Evolutionary conservation across 106 monocot genomes (phyloP).

Genomic region (Gastrodia elata): DNA sequence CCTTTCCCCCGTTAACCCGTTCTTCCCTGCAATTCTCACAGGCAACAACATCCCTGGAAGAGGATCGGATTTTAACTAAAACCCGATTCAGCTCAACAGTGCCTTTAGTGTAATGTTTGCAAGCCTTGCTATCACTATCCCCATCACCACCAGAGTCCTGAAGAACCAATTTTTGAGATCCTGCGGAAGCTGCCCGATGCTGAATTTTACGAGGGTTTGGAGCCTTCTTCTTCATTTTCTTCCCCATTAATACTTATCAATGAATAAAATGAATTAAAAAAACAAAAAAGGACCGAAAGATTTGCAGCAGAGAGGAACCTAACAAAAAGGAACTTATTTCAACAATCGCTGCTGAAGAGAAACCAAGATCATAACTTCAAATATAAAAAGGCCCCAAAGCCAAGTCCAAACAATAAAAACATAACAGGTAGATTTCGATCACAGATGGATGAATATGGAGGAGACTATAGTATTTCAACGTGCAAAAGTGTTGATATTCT

Average conservation of each 20-base stretch:
- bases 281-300: background rate
- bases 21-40: conserved; percentile 86
- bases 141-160: conserved; percentile 3
- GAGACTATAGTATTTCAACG: background rate
- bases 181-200: background rate
- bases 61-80: conserved; percentile 29
- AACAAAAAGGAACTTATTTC: background rate
- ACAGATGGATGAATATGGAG: background rate
- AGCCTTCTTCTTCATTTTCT: conserved; percentile 60
- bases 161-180: conserved; percentile 3
- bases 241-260: conserved; percentile 47
- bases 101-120: conserved; percentile 42
- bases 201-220: conserved; percentile 29
- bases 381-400: background rate
- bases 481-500: background rate
- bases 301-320: background rate
- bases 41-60: conserved; percentile 15
- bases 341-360: background rate
- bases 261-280: conserved; percentile 7
- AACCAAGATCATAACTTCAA: conserved; percentile 6
- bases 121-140: conserved; percentile 17
- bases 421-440: background rate
- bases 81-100: conserved; percentile 27
- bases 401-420: background rate
- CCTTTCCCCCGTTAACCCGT: conserved; percentile 18